Conservation (phyloP, 305 asterid genomes). For the Fraxinus floribunda region DNA sequence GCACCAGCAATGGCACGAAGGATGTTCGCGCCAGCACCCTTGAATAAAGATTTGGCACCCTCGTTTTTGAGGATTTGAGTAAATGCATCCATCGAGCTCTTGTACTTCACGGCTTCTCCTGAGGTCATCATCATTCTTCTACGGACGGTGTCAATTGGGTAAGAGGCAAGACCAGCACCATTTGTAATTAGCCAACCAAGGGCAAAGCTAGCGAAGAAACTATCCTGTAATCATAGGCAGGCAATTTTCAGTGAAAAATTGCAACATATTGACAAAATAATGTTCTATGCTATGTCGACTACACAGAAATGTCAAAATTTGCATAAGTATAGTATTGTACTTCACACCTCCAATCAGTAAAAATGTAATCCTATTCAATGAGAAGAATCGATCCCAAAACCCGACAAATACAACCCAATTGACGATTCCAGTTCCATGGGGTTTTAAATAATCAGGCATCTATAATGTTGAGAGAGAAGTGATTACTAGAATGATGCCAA, state of each 20-base stretch:
- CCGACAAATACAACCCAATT: background rate
- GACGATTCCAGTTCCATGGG: background rate
- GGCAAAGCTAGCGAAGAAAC: constrained; percentile 89
- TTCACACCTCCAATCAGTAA: background rate
- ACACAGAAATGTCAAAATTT: background rate
- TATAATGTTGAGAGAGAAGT: too few species aligned
- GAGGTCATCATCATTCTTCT: constrained; percentile 99
- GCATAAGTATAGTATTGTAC: background rate
- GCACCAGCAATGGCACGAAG: constrained; percentile 91
- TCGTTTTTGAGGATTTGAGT: constrained; percentile 75
- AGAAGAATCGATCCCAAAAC: background rate
- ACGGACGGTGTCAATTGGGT: constrained; percentile 86
- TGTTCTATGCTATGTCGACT: background rate
- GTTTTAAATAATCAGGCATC: too few species aligned
- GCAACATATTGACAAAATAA: background rate
- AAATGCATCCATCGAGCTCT: constrained; percentile 81
- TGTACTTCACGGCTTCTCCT: constrained; percentile 94
- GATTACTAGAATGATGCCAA: too few species aligned
- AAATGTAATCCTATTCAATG: background rate
- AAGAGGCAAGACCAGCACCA: constrained; percentile 92
- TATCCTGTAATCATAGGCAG: constrained; percentile 52
- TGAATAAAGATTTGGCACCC: constrained; percentile 78
- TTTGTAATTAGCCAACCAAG: constrained; percentile 94
- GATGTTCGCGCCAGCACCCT: constrained; percentile 90
- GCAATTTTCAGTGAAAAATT: background rate